A percentile compares a stretch with the other conserved stretches of the same genome.
phyloP scores from a whole-genome alignment of 805 yeast genomes.

The Metschnikowia aberdeeniae region DNA sequence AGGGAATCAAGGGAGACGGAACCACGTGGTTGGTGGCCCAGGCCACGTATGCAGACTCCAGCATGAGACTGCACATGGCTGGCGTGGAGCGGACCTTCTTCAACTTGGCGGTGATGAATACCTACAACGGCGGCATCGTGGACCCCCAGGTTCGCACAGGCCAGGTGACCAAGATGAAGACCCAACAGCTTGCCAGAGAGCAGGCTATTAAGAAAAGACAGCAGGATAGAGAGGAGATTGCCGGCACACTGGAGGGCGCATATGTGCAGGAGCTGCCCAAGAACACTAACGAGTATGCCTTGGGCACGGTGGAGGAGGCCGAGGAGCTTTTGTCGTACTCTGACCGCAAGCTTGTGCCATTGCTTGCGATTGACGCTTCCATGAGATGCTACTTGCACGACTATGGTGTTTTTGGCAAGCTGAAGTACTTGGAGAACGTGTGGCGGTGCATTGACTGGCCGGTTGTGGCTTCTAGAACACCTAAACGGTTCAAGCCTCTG shows the following conservation, averaged over 20 bases:
- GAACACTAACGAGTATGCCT: constrained; percentile 19
- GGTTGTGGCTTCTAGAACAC: constrained; percentile 36
- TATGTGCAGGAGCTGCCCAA: constrained; percentile 3
- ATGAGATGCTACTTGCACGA: constrained; percentile 68
- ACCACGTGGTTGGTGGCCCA: constrained; percentile 83
- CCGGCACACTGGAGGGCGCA: constrained; percentile 8
- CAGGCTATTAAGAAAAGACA: constrained; percentile 24
- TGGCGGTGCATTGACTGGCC: constrained; percentile 46
- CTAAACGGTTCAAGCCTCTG: constrained; percentile 24
- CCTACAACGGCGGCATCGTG: constrained; percentile 90
- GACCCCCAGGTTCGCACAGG: constrained; percentile 55
- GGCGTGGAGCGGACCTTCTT: constrained; percentile 26
- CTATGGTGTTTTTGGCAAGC: constrained; percentile 65
- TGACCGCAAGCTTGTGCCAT: constrained; percentile 48
- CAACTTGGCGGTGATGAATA: constrained; percentile 64
- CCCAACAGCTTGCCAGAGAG: constrained; percentile 29
- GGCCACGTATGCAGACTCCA: constrained; percentile 30
- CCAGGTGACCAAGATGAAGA: constrained; percentile 43
- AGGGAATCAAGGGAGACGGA: constrained; percentile 82
- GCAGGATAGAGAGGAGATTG: constrained; percentile 20
- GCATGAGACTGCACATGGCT: constrained; percentile 23
- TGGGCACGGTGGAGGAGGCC: constrained; percentile 42
- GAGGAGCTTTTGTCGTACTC: constrained; percentile 32
- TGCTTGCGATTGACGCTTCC: constrained; percentile 68
- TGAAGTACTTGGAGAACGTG: constrained; percentile 38